A percentile compares a stretch with the other conserved stretches of the same genome.
Evolutionary conservation across 2,329 filamentous ascomycete genomes (phyloP).

Genomic region (Penicillium glabrum): DNA sequence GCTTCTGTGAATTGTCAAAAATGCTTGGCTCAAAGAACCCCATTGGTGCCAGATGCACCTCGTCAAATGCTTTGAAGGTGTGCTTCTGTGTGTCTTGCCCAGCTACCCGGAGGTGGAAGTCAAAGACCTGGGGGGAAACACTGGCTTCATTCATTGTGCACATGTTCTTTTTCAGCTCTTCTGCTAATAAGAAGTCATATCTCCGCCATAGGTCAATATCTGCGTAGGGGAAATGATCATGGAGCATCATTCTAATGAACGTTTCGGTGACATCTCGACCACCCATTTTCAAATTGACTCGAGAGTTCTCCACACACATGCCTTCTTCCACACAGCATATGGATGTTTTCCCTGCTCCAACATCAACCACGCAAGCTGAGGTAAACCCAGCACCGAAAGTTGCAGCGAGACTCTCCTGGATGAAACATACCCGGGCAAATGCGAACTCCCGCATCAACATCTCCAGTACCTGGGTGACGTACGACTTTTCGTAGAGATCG

Average conservation of each 20-base stretch:
- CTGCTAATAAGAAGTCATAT: constrained; percentile 89
- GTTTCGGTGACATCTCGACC: constrained; percentile 90
- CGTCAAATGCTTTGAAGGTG: constrained; percentile 94
- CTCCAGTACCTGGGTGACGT: constrained; percentile 80
- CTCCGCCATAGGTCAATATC: constrained; percentile 89
- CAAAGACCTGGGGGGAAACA: constrained; percentile 81
- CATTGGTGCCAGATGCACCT: constrained; percentile 90
- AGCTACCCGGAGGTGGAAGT: constrained; percentile 86
- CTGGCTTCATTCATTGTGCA: constrained; percentile 89
- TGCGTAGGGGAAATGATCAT: constrained; percentile 90
- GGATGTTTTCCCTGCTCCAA: constrained; percentile 95
- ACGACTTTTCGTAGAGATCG: constrained; percentile 92
- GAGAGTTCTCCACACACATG: constrained; percentile 89
- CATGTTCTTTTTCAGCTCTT: constrained; percentile 91
- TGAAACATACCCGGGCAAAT: constrained; percentile 85
- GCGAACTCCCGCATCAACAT: constrained; percentile 87
- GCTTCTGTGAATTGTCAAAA: constrained; percentile 80
- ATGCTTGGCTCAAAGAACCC: constrained; percentile 88
- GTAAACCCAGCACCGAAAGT: constrained; percentile 95
- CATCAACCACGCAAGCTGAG: constrained; percentile 90
- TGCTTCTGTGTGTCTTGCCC: constrained; percentile 91
- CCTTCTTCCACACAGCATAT: constrained; percentile 97
- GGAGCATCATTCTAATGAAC: constrained; percentile 97
- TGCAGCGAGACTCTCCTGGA: constrained; percentile 92
- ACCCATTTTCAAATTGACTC: constrained; percentile 92